Evolutionary conservation across 2,329 filamentous ascomycete species (phyloP), one percentile per base, ranked within the genome.

Genomic region (Ophiostoma himal-ulmi): DNA sequence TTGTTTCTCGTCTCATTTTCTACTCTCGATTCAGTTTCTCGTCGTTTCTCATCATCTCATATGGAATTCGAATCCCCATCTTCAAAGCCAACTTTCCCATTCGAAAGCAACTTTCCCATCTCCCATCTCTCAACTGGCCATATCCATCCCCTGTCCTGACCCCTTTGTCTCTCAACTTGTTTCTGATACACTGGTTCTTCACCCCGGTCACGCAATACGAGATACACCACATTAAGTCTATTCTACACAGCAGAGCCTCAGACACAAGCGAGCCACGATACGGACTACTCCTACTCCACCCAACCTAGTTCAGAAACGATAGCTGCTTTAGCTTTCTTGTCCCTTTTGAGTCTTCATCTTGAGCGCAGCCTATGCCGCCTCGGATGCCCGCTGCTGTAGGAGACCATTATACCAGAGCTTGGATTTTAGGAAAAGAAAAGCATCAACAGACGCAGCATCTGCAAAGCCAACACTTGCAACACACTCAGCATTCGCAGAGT

Each of bases 381-480:
- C 83, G 82, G 79, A 86, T 87, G 84, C 84, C 80, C 77, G 80
- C 82, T 75, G 82, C 83, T 84, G 82, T 62, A 84, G 81, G 81
- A 79, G 79, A 83, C 62, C 62, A 62, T 36, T 26, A 62, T 17
- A 62, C 57, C 13, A 26, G 57, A 62, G 26, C 26, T 6, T 17
- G 57, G 26, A 62, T 34, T 5, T 17, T 5, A 8, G 13, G 5
- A 22, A 10, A 62, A 26, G 22, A 30, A 14, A 34, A 62, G 26
- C 26, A 62, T 17, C n/a, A 30, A 11, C 8, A 62, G 26, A 34
- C 36, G 2, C 26, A 62, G 10, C 34, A 20, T 30, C 57, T 30
- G 30, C 30, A 62, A 34, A 57, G 7, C 1, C 26, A 13, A 60
- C 22, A 7, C 7, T 26, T 20, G 14, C 8, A 36, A 26, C 10